Evolutionary conservation across 805 yeast genomes (phyloP), one percentile per base, ranked within the genome.

Genomic region (Candida manassasensis): DNA sequence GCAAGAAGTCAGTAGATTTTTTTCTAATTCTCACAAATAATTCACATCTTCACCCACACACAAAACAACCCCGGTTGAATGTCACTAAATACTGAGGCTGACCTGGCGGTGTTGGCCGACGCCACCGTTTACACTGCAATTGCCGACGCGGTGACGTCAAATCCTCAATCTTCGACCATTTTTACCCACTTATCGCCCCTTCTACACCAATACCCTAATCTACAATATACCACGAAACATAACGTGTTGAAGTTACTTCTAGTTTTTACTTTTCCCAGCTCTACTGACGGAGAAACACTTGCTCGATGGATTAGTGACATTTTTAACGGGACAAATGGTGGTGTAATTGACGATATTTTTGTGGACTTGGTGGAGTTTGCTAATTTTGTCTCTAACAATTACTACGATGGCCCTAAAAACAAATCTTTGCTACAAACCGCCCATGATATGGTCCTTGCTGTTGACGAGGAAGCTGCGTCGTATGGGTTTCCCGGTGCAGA

Each of bases 231-330:
- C 6, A 35, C 36, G 7, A 25, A 14, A 3, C 8, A 17, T 9
- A 43, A 44, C 21, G 14, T 44, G 3, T 31, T 42, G 14, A 32
- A 29, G 9, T 32, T 40, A n/a, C 17, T 41, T 16, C 12, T 44
- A 6, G 19, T 37, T 4, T 42, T 42, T 24, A 27, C 44, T 5
- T 42, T 34, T 11, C 47, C 47, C 11, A 12, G 25, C 7, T 19
- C 34, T 13, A 25, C 34, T n/a, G 14, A n/a, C 10, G 18, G n/a
- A 9, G 21, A 19, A 17, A n/a, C 13, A 16, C 11, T 30, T 12
- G 12, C 14, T 21, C 26, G 21, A 8, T 30, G 33, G 33, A 19
- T 30, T 8, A 14, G 12, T 11, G 27, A 24, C 22, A 8, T 21
- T n/a, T 24, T 24, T n/a, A 14, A 6, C n/a, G 16, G 26, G n/a